Percentiles rank a stretch among this genome's conserved stretches.
Evolutionary conservation across 768 basidiomycete species (phyloP).

Genomic region (Boletus sensibilis): DNA sequence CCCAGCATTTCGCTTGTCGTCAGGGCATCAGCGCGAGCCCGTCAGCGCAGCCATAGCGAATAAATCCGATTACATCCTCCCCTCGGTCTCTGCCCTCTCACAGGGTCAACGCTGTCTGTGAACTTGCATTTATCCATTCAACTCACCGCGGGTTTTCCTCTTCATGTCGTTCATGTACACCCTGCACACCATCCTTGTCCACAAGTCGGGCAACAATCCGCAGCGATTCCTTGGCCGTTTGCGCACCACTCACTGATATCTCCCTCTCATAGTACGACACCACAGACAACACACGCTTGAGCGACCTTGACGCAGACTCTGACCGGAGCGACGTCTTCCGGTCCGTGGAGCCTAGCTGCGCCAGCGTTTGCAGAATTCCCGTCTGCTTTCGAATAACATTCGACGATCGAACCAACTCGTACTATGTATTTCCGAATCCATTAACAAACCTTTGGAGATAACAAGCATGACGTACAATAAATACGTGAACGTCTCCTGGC

Average conservation of each 20-base stretch:
- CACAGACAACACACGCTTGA: conserved; percentile 43
- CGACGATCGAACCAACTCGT: conserved; percentile 63
- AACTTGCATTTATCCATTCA: neutral
- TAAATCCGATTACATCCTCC: conserved; percentile 53
- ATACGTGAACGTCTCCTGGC: conserved; percentile 53
- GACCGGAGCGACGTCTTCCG: conserved; percentile 27
- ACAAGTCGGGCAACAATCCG: conserved; percentile 58
- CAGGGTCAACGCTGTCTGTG: conserved; percentile 21
- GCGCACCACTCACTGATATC: conserved; percentile 41
- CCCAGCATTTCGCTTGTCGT: conserved; percentile 11
- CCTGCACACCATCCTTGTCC: conserved; percentile 58
- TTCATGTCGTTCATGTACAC: conserved; percentile 30
- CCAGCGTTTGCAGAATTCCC: conserved; percentile 42
- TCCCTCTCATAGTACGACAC: conserved; percentile 56
- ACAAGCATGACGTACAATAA: conserved; percentile 50
- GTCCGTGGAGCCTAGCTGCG: conserved; percentile 28
- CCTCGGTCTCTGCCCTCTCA: conserved; percentile 37
- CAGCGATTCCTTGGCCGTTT: conserved; percentile 56
- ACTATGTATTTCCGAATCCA: conserved; percentile 40
- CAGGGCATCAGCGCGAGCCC: conserved; percentile 54
- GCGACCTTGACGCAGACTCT: conserved; percentile 38
- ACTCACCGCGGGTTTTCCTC: conserved; percentile 50
- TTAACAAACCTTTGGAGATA: neutral
- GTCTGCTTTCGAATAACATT: conserved; percentile 47
- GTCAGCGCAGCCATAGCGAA: conserved; percentile 54